Evolutionary conservation across 2,329 filamentous ascomycete genomes (phyloP).

Genomic region (Penicillium sp.): DNA sequence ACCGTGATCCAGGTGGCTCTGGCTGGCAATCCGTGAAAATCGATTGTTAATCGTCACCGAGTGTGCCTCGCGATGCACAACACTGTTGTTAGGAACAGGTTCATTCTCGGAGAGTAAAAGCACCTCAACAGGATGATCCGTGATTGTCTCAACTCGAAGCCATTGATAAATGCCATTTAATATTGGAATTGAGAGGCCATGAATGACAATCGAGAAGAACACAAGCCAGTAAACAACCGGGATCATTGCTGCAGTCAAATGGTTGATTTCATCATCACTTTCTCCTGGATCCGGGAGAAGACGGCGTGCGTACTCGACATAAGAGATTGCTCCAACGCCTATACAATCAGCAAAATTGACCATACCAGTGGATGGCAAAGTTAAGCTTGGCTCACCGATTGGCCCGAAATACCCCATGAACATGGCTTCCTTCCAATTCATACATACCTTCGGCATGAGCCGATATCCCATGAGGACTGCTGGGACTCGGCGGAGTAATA

Average conservation of each 20-base stretch:
- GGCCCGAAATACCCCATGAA: conserved; percentile 64
- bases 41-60: conserved; percentile 42
- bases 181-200: conserved; percentile 44
- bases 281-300: conserved; percentile 48
- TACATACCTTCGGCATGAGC: conserved; percentile 57
- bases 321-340: conserved; percentile 52
- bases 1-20: background rate
- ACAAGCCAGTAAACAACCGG: conserved; percentile 53
- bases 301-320: conserved; percentile 51
- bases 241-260: conserved; percentile 44
- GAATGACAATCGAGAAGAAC: conserved; percentile 45
- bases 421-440: conserved; percentile 61
- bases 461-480: conserved; percentile 60
- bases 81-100: conserved; percentile 40
- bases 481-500: conserved; percentile 62
- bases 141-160: conserved; percentile 34
- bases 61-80: conserved; percentile 29
- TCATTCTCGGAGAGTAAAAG: conserved; percentile 40
- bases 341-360: background rate
- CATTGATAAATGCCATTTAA: conserved; percentile 38
- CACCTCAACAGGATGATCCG: conserved; percentile 40
- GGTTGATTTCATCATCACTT: conserved; percentile 47
- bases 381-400: conserved; percentile 36
- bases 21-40: conserved; percentile 30
- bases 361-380: background rate